Evolutionary conservation across 352 stramenopile genomes (phyloP), one percentile per base, ranked within the genome.

Genomic region (Aphanomyces astaci): DNA sequence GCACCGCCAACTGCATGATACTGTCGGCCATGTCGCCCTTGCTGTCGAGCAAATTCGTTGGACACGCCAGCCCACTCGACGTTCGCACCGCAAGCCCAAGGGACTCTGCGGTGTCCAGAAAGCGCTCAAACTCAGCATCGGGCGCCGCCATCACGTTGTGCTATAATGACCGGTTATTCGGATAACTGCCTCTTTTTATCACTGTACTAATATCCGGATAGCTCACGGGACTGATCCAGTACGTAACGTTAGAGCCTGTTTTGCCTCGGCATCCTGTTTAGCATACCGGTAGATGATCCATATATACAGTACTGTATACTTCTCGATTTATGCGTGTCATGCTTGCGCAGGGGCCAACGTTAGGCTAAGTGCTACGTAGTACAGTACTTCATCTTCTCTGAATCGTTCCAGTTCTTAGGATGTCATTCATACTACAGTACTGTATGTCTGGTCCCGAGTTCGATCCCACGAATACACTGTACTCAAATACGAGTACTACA

Each of bases 311-410:
- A n/a, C n/a, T n/a, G n/a, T n/a, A 83, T 89, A 90, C 80, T 87
- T 94, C 84, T 93, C 88, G 81, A 88, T 90, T 88, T 92, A 80
- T 90, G 84, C 85, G 87, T 96, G 87, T 96, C 86, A 94, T 94
- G 78, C 87, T 92, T 96, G 86, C 87, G 81, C 87, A 91, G 87
- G 79, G 86, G 88, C 87, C 87, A 96, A n/a, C n/a, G n/a, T n/a
- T n/a, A n/a, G n/a, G n/a, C n/a, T n/a, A n/a, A n/a, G n/a, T 96
- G 87, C 87, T 96, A 94, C n/a, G n/a, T n/a, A n/a, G n/a, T n/a
- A n/a, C n/a, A n/a, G n/a, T n/a, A n/a, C n/a, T n/a, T n/a, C n/a
- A 96, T 96, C 87, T 96, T 96, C 87, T 96, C 87, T 96, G 87
- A 94, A 94, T 94, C 73, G 72, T 81, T 87, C 66, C 73, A 76